phyloP scores from a whole-genome alignment of 2,329 filamentous ascomycete species.

The Diaporthe destruens region DNA sequence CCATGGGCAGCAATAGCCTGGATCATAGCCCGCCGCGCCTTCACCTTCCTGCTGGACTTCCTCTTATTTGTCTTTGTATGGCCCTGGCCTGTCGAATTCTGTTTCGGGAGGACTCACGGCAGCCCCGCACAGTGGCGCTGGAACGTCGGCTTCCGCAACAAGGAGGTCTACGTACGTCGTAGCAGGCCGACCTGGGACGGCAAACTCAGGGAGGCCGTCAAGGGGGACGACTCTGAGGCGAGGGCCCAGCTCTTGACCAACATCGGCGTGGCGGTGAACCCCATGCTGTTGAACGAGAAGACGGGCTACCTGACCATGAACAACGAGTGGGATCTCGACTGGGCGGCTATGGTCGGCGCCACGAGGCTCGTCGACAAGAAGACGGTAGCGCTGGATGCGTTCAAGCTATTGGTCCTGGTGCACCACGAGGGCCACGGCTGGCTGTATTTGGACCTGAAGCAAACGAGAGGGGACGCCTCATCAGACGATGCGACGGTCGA shows the following conservation, averaged over 20 bases:
- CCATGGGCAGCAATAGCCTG: constrained; percentile 68
- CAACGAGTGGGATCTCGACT: constrained; percentile 88
- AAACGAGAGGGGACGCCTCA: constrained; percentile 48
- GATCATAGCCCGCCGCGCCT: constrained; percentile 70
- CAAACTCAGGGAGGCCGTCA: constrained; percentile 66
- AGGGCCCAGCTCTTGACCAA: constrained; percentile 71
- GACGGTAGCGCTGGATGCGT: constrained; percentile 71
- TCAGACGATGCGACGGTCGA: constrained; percentile 65
- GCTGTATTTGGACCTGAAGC: constrained; percentile 73
- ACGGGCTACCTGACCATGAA: constrained; percentile 91
- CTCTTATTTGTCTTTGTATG: constrained; percentile 75
- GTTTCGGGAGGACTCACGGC: constrained; percentile 67
- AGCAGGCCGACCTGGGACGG: constrained; percentile 77
- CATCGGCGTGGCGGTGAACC: constrained; percentile 77
- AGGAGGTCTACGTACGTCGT: constrained; percentile 85
- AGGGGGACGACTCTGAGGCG: constrained; percentile 60
- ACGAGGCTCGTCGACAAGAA: constrained; percentile 77
- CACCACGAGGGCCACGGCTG: constrained; percentile 78
- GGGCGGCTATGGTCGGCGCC: constrained; percentile 81
- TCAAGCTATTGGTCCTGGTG: constrained; percentile 78
- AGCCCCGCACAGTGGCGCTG: constrained; percentile 81
- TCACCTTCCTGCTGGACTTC: constrained; percentile 81
- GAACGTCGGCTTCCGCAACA: constrained; percentile 79
- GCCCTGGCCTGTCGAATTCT: constrained; percentile 81
- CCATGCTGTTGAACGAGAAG: constrained; percentile 77